Base-by-base conservation (phyloP, 2,329 filamentous ascomycete species). In the Penicillium sp. region DNA sequence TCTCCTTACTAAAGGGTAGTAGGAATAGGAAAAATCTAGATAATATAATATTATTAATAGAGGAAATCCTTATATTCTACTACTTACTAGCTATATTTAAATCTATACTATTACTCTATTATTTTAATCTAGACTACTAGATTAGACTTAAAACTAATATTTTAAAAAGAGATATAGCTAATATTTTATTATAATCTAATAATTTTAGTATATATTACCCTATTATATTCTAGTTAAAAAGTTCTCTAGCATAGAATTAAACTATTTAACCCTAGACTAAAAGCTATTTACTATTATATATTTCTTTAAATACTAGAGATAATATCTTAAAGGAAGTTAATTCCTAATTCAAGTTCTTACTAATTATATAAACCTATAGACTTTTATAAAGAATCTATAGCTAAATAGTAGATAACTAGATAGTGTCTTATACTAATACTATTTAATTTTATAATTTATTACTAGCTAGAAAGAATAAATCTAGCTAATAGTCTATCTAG, bases 391-490 rank as follows among this genome's bases (percentile, higher is more conserved):
- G n/a, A n/a, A n/a, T n/a, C 32, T 46, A 8, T 37, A 2, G 7
- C 37, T 26, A 23, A 41, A 13, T n/a, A 39, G 18, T 9, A 37
- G 24, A 4, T 51, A 43, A 47, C 47, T 7, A 9, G 10, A 30
- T 30, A 44, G 2, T 51, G 18, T 12, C 36, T n/a, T 10, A 20
- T 45, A 21, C 39, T 18, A 21, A 51, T 40, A 8, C 44, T n/a
- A 13, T 40, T 51, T 13, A 34, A 45, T 20, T 52, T 48, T 23
- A 46, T 46, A 7, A 49, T 27, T 23, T n/a, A n/a, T n/a, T n/a
- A n/a, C n/a, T n/a, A n/a, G n/a, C n/a, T n/a, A n/a, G n/a, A n/a
- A n/a, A n/a, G n/a, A n/a, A n/a, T n/a, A n/a, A n/a, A n/a, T n/a
- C n/a, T n/a, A n/a, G n/a, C n/a, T n/a, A n/a, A n/a, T n/a, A n/a